Base-by-base conservation (phyloP, 1,284 basidiomycete genomes). In the Moniliophthora roreri region DNA sequence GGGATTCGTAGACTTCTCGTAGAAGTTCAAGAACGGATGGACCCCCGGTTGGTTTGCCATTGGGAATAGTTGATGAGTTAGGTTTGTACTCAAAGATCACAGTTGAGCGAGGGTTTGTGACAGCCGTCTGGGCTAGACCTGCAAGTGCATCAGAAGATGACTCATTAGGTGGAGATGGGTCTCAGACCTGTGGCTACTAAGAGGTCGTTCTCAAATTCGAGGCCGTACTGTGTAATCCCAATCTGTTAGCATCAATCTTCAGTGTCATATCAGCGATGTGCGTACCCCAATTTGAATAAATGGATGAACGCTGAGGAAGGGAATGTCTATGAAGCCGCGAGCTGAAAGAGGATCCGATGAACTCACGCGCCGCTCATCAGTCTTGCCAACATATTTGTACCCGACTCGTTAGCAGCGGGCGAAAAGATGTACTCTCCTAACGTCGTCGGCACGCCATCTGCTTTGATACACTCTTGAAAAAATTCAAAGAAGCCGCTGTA, bases 251-350 rank as follows among this genome's bases (percentile, higher is more conserved):
- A 20, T 20, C 41, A 44, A 48, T 21, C 13, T 45, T 15, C 26
- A 39, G 4, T 11, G 6, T 32, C 16, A 24, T 32, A 16, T 35
- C n/a, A 20, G 45, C 35, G 15, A 38, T n/a, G 3, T 11, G 70
- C 78, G 53, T 65, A 85, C 82, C 37, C 86, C 87, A 28, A 80
- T 67, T 61, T 86, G 82, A 39, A 90, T 88, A 49, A 85, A 69
- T 0, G 85, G 84, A 65, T 90, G 80, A 3, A 79, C 51, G 3
- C 80, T 83, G 56, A n/a, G 48, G 11, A 21, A 28, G 35, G 32
- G 32, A 45, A 48, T 40, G 15, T 54, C 45, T 36, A 38, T 26
- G 21, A 49, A 37, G 6, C 26, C 37, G 61, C 11, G 60, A 45
- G 1, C 56, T 52, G 11, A 39, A 23, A 23, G 35, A 37, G 11